A percentile compares a stretch with the other conserved stretches of the same genome.
Conservation (phyloP, 257 asterid genomes). For the Solanum pennellii region DNA sequence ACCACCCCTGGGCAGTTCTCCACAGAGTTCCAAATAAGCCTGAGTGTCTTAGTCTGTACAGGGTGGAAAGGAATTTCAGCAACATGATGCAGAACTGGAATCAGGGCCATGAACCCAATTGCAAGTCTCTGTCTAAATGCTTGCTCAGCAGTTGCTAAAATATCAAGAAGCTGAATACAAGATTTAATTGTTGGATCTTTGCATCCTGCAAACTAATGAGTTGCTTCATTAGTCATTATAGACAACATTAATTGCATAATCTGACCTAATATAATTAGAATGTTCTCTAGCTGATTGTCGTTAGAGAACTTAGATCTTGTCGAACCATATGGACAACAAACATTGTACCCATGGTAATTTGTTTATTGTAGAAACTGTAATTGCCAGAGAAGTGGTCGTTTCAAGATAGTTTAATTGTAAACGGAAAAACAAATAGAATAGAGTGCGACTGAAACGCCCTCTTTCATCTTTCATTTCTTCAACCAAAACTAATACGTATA, state of each 20-base stretch:
- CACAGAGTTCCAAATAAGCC: conserved; percentile 58
- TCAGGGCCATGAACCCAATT: conserved; percentile 70
- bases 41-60: conserved; percentile 49
- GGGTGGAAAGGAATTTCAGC: conserved; percentile 83
- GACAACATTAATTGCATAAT: not conserved
- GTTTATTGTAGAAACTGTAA: not conserved
- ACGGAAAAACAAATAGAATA: not conserved
- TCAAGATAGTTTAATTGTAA: not conserved
- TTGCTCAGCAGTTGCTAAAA: conserved; percentile 56
- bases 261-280: not conserved
- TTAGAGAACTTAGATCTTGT: not conserved
- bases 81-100: conserved; percentile 62
- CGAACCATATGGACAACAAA: not conserved
- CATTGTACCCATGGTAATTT: not conserved
- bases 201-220: conserved; percentile 39
- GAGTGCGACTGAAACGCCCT: not conserved
- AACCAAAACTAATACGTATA: not conserved
- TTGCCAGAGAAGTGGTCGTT: not conserved
- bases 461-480: not conserved
- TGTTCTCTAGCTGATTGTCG: not conserved
- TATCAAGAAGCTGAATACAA: conserved; percentile 75
- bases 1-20: conserved; percentile 64
- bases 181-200: conserved; percentile 66
- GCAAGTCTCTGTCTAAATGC: conserved; percentile 70
- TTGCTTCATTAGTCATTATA: not conserved